Conservation (phyloP, 2,329 filamentous ascomycete genomes). For the Colletotrichum lupini region DNA sequence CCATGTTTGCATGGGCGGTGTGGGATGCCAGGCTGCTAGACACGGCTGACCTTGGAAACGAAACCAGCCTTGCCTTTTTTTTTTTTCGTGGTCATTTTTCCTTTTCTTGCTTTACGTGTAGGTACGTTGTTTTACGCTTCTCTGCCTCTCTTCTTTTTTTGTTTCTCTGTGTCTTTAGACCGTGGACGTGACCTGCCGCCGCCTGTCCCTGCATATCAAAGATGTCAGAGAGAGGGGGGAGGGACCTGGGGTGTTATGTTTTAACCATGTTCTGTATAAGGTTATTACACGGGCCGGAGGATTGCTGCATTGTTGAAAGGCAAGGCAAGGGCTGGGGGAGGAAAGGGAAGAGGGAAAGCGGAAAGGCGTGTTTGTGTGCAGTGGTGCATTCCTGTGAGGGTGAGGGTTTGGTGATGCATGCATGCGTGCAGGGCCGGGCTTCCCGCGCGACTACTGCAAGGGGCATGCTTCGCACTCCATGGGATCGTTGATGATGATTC, state of each 20-base stretch:
- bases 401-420: background rate
- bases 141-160: background rate
- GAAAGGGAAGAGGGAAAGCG: background rate
- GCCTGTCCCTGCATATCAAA: background rate
- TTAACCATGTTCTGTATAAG: background rate
- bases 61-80: background rate
- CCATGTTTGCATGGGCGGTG: too few relatives aligned
- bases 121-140: background rate
- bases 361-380: too few relatives aligned
- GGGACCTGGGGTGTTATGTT: background rate
- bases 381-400: background rate
- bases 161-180: too few relatives aligned
- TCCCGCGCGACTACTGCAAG: constrained; percentile 10
- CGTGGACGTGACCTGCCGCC: background rate
- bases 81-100: background rate
- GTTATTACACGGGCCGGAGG: constrained; percentile 4
- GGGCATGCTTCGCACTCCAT: background rate
- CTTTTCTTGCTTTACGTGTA: background rate
- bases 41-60: background rate
- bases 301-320: background rate
- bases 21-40: background rate
- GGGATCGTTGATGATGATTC: background rate
- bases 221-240: background rate
- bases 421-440: background rate
- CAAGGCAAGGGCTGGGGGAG: background rate